phyloP scores from a whole-genome alignment of 169 alveolate species.

The Theileria parva region DNA sequence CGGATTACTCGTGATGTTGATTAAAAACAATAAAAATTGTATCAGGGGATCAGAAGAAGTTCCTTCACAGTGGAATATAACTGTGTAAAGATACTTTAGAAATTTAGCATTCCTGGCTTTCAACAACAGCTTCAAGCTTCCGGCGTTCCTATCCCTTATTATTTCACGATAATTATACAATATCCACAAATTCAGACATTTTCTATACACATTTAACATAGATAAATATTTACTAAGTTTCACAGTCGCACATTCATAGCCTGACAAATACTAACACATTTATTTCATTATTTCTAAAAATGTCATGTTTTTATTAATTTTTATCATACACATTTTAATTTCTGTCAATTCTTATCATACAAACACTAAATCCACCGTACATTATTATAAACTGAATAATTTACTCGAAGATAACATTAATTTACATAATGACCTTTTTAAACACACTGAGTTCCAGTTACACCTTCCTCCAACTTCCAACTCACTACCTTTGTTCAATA shows the following conservation, averaged over 20 bases:
- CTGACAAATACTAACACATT: not conserved
- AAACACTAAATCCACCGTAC: not conserved
- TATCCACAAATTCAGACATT: conserved; percentile 1
- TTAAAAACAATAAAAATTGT: not conserved
- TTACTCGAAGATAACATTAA: not conserved
- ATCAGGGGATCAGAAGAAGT: conserved; percentile 4
- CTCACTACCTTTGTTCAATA: conserved; percentile 25
- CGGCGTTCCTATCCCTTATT: not conserved
- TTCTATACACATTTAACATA: not conserved
- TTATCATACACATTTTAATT: not conserved
- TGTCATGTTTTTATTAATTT: not conserved
- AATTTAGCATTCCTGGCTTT: not conserved
- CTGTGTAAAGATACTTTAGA: not conserved
- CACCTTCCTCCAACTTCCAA: conserved; percentile 65
- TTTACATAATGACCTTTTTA: conserved; percentile 29
- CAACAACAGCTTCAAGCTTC: conserved; percentile 9
- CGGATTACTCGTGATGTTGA: not conserved
- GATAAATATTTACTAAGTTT: not conserved
- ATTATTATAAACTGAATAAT: not conserved
- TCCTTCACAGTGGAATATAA: conserved; percentile 13
- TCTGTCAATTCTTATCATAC: not conserved
- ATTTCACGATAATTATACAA: not conserved
- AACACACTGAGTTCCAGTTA: conserved; percentile 50
- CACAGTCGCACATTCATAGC: not conserved
- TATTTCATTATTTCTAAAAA: not conserved